A percentile compares a stretch with the other conserved stretches of the same genome.
Conservation (phyloP, 1,284 basidiomycete species). For the Afroboletus lepidellus region DNA sequence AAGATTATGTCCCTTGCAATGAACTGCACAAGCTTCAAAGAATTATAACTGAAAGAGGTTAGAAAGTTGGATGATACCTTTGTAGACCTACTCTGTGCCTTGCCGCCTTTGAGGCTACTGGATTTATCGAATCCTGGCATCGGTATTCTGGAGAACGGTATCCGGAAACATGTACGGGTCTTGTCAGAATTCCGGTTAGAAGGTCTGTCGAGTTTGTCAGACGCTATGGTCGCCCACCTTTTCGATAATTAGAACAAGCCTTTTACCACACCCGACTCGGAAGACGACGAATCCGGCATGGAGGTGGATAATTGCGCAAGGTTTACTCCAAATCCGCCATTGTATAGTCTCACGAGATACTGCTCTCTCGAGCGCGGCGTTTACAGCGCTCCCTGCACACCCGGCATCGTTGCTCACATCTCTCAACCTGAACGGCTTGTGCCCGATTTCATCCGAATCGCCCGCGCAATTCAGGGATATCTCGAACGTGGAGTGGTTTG, state of each 20-base stretch:
- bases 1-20: conserved; percentile 59
- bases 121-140: conserved; percentile 58
- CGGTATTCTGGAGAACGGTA: conserved; percentile 60
- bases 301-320: conserved; percentile 12
- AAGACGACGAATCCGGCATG: conserved; percentile 19
- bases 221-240: conserved; percentile 66
- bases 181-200: conserved; percentile 62
- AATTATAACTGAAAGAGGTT: conserved; percentile 79
- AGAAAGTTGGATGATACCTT: conserved; percentile 71
- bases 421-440: conserved; percentile 68
- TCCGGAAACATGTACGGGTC: conserved; percentile 51
- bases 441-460: conserved; percentile 50
- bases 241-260: conserved; percentile 46
- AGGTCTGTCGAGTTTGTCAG: conserved; percentile 62
- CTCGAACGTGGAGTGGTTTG: conserved; percentile 57
- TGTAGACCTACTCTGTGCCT: conserved; percentile 49
- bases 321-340: conserved; percentile 41
- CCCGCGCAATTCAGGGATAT: conserved; percentile 52
- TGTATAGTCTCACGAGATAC: conserved; percentile 60
- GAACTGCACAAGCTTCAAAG: conserved; percentile 59
- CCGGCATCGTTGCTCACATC: conserved; percentile 61
- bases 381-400: conserved; percentile 69
- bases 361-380: conserved; percentile 54
- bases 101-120: conserved; percentile 50
- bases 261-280: conserved; percentile 6